phyloP scores from a whole-genome alignment of 2,329 filamentous ascomycete species.

The Ascocoryne sarcoides region DNA sequence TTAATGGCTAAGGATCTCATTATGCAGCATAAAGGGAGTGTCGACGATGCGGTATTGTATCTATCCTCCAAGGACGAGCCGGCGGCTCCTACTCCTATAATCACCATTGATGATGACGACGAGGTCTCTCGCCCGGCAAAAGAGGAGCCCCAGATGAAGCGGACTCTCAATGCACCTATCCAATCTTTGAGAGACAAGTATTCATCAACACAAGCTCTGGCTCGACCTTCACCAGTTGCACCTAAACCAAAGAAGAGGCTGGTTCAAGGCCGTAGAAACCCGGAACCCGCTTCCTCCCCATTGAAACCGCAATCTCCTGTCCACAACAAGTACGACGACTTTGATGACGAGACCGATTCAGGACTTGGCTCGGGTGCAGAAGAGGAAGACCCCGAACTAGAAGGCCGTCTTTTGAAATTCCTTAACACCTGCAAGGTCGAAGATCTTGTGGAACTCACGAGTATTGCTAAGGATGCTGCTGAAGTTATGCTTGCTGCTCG shows the following conservation, averaged over 20 bases:
- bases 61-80: conserved; percentile 28
- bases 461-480: conserved; percentile 61
- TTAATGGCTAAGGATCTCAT: conserved; percentile 41
- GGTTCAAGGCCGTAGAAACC: conserved; percentile 26
- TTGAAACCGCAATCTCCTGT: conserved; percentile 15
- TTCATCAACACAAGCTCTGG: conserved; percentile 36
- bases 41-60: conserved; percentile 43
- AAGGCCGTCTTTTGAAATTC: conserved; percentile 60
- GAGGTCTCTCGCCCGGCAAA: conserved; percentile 20
- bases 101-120: conserved; percentile 25
- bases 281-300: conserved; percentile 20
- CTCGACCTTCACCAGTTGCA: conserved; percentile 13
- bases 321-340: conserved; percentile 16
- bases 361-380: conserved; percentile 12
- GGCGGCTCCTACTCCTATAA: conserved; percentile 25
- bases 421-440: conserved; percentile 71
- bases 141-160: conserved; percentile 41
- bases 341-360: conserved; percentile 25
- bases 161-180: conserved; percentile 43
- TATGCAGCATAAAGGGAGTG: conserved; percentile 39
- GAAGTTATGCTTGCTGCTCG: conserved; percentile 61
- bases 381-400: conserved; percentile 36
- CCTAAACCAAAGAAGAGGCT: conserved; percentile 25
- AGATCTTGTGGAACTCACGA: conserved; percentile 75
- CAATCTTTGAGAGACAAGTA: conserved; percentile 52